Conservation (phyloP, 1,284 basidiomycete species). For the Boletus nobilissimus region DNA sequence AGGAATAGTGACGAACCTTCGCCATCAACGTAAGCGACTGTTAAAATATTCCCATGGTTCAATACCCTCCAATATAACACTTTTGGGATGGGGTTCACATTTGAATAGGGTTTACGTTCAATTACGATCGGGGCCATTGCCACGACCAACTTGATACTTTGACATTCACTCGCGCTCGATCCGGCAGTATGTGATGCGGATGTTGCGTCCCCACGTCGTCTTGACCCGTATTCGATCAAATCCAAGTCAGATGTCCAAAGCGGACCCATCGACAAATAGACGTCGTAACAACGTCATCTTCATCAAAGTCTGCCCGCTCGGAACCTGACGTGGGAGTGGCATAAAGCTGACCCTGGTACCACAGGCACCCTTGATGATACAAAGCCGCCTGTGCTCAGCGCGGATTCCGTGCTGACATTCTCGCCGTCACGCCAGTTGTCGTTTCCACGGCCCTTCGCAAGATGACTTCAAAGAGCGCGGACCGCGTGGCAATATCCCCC, state of each 20-base stretch:
- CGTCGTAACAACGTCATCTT: not conserved
- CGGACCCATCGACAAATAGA: not conserved
- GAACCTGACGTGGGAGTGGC: slow-evolving; percentile 10
- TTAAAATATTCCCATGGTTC: not conserved
- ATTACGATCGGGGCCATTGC: too few species aligned
- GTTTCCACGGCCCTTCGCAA: not conserved
- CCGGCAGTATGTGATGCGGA: not conserved
- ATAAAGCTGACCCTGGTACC: not conserved
- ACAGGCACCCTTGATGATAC: not conserved
- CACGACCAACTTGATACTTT: not conserved
- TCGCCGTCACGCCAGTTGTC: not conserved
- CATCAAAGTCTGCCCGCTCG: not conserved
- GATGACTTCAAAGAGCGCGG: slow-evolving; percentile 16
- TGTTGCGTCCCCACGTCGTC: too few species aligned
- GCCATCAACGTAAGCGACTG: not conserved
- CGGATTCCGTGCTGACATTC: not conserved
- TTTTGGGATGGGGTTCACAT: too few species aligned
- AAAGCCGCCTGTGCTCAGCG: not conserved
- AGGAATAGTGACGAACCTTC: not conserved
- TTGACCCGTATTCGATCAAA: not conserved
- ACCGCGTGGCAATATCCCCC: not conserved
- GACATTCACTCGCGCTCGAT: not conserved
- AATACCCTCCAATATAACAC: not conserved
- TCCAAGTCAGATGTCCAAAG: not conserved
- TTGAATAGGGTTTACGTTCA: too few species aligned